Base-by-base conservation (phyloP, 164 flowering plant species). In the Vitis cinerea region DNA sequence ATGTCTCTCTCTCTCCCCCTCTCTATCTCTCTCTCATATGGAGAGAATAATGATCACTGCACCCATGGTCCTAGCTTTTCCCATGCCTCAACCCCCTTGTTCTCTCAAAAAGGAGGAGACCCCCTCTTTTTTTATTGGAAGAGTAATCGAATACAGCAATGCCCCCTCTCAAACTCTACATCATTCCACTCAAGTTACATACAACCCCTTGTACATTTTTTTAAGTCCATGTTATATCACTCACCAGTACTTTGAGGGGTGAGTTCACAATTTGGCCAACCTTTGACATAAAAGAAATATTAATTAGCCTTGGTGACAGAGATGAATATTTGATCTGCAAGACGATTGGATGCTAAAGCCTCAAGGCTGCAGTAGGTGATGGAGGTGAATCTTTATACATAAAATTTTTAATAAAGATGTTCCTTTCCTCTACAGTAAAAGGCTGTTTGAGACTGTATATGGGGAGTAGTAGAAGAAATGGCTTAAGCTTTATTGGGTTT, bases 401-500 rank as follows among this genome's bases (percentile, higher is more conserved):
- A 1, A n/a, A 2, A 0, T 57, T 57, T 57, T 57, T 57, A 57
- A 16, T 13, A 13, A n/a, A 17, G 16, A 57, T n/a, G 9, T 54
- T 63, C 47, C 48, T 55, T 59, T 47, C 13, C 10, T 3, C 2
- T 17, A 50, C 65, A 68, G 54, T 52, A 79, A 80, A 82, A 81
- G 83, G 74, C 79, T 77, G 77, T 80, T 56, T 82, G 70, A 51
- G 78, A 75, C 75, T 66, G 69, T 76, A 68, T 80, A 30, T 63
- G 78, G 31, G 66, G 61, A 58, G 50, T n/a, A 52, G 73, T 54
- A 69, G 59, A 77, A 53, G 62, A 65, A 69, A 62, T 72, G 72
- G 44, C 63, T 71, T 63, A 51, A 74, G 75, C 84, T 81, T 82
- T 81, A 73, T 79, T 69, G 86, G 86, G 77, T 75, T 65, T 75